A percentile compares a stretch with the other conserved stretches of the same genome.
Conservation (phyloP, 2,329 filamentous ascomycete genomes). For the Penicillium polonicum region DNA sequence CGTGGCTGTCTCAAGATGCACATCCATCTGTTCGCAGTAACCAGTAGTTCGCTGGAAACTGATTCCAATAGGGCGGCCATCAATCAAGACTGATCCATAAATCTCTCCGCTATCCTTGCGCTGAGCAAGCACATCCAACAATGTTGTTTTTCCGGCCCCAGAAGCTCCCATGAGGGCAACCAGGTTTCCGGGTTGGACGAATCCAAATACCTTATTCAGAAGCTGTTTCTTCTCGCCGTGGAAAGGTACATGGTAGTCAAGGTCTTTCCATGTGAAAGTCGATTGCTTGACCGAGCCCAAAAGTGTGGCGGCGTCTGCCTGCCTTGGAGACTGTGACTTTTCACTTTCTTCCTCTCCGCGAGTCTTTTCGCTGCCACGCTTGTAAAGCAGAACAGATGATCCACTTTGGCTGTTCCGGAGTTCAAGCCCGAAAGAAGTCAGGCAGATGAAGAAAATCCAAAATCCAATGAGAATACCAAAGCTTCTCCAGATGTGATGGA, state of each 20-base stretch:
- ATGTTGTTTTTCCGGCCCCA: slow-evolving; percentile 61
- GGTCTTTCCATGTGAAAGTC: slow-evolving; percentile 76
- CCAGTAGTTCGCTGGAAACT: slow-evolving; percentile 53
- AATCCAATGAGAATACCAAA: slow-evolving; percentile 75
- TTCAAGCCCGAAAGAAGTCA: slow-evolving; percentile 75
- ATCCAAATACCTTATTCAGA: slow-evolving; percentile 64
- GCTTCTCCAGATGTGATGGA: slow-evolving; percentile 64
- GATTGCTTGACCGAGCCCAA: slow-evolving; percentile 62
- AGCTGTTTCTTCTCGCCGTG: slow-evolving; percentile 49
- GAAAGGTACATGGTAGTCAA: slow-evolving; percentile 65
- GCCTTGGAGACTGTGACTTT: background rate
- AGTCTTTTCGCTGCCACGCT: slow-evolving; percentile 31
- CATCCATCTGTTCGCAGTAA: slow-evolving; percentile 62
- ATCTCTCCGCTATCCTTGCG: slow-evolving; percentile 46
- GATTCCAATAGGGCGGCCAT: slow-evolving; percentile 42
- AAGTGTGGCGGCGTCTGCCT: slow-evolving; percentile 11
- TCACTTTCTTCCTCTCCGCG: background rate
- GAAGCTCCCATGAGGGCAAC: slow-evolving; percentile 81
- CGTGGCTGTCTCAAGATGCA: slow-evolving; percentile 63
- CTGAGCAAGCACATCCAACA: slow-evolving; percentile 46
- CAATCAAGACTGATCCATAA: slow-evolving; percentile 44
- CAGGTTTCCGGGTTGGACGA: slow-evolving; percentile 70
- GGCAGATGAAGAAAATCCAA: slow-evolving; percentile 69
- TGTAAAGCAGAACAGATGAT: slow-evolving; percentile 36
- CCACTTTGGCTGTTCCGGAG: slow-evolving; percentile 40